Percentiles rank a stretch among this genome's conserved stretches.
These are phyloP conservation scores for Elymus sibiricus DNA, from an alignment of 176 grass and related monocot species.

Conservation along the genomic window DNA sequence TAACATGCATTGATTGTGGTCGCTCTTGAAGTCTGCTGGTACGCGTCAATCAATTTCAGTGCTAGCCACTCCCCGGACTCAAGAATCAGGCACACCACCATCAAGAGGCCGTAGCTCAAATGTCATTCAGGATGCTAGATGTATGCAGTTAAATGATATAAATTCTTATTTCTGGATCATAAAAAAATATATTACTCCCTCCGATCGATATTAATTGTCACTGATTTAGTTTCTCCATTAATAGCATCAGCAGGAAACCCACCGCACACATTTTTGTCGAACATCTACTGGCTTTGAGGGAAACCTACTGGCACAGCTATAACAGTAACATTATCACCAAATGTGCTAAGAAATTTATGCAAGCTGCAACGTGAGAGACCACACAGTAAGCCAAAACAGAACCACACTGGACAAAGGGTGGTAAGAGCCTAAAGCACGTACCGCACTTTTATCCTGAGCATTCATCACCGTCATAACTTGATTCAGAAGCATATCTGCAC, in stretches of 20 bases:
- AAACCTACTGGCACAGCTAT: too few relatives aligned
- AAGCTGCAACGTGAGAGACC: background rate
- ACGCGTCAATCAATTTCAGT: background rate
- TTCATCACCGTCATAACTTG: background rate
- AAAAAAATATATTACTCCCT: background rate
- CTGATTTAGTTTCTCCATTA: too few relatives aligned
- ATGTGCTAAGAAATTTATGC: background rate
- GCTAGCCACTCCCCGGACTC: background rate
- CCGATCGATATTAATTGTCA: too few relatives aligned
- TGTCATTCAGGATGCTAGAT: background rate
- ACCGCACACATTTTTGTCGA: too few relatives aligned
- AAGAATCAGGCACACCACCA: background rate
- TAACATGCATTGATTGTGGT: background rate
- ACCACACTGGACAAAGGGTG: background rate
- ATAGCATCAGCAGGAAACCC: too few relatives aligned
- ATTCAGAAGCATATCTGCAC: background rate
- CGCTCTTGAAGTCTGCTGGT: background rate
- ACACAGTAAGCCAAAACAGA: background rate
- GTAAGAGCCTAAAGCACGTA: too few relatives aligned
- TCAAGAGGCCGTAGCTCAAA: background rate
- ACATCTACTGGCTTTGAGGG: too few relatives aligned
- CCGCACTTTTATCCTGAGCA: background rate
- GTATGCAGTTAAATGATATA: background rate
- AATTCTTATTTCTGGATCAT: background rate
- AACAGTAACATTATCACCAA: background rate